Conservation (phyloP, 805 yeast genomes). For the Torulaspora microellipsoides region DNA sequence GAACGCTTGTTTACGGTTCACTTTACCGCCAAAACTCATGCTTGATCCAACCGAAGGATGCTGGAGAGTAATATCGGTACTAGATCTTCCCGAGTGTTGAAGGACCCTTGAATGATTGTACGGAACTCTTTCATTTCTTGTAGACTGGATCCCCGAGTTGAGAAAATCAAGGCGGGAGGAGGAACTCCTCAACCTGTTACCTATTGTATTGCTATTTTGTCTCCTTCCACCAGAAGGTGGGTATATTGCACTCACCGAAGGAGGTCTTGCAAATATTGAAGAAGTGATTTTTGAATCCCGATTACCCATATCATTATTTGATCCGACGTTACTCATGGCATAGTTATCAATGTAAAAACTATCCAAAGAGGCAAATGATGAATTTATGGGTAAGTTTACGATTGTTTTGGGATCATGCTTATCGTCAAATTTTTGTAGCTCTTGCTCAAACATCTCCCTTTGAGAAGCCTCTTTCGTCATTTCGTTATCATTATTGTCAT, state of each 20-base stretch:
- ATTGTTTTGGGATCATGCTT: conserved; percentile 39
- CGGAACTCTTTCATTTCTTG: conserved; percentile 15
- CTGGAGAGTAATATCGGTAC: background rate
- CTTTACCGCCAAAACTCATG: too few species aligned
- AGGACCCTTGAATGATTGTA: conserved; percentile 1
- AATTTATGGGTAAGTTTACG: conserved; percentile 63
- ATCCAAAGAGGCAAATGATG: conserved; percentile 74
- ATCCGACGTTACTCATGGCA: conserved; percentile 29
- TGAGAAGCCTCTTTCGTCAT: conserved; percentile 4
- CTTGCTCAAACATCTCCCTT: conserved; percentile 23
- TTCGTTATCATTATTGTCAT: conserved; percentile 10
- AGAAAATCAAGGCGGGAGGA: conserved; percentile 9
- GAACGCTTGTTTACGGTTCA: too few species aligned
- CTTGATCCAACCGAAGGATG: too few species aligned
- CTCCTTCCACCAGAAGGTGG: conserved; percentile 2
- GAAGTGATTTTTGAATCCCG: conserved; percentile 5
- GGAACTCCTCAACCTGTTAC: conserved; percentile 6
- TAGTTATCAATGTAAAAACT: conserved; percentile 59
- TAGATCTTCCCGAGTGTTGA: conserved; percentile 2
- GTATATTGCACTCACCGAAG: conserved; percentile 9
- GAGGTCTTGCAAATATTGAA: conserved; percentile 18
- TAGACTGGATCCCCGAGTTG: conserved; percentile 9
- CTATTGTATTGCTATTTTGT: conserved; percentile 3
- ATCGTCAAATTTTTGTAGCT: conserved; percentile 23
- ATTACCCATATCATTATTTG: conserved; percentile 4